A percentile compares a stretch with the other conserved stretches of the same genome.
Evolutionary conservation across 2,329 filamentous ascomycete genomes (phyloP).

Genomic region (Colletotrichum filicis): DNA sequence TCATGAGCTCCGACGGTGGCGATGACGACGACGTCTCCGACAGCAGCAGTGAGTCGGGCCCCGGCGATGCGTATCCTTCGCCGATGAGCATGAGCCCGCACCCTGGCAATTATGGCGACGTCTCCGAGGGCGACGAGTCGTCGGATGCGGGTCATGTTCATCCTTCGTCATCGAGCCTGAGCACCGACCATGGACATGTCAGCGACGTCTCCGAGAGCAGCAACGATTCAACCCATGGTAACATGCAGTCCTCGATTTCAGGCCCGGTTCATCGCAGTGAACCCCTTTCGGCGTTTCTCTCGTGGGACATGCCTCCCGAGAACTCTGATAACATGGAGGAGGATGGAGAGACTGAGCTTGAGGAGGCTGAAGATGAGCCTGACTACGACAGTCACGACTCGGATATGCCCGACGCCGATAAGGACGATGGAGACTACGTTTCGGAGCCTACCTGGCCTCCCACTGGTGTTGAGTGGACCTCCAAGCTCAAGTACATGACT

Average conservation of each 20-base stretch:
- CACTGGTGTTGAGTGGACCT: neutral
- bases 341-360: neutral
- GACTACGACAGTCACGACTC: neutral
- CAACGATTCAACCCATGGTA: too few species aligned
- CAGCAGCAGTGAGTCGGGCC: neutral
- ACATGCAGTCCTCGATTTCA: too few species aligned
- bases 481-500: neutral
- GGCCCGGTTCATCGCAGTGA: too few species aligned
- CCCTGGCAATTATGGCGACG: neutral
- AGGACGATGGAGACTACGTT: neutral
- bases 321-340: too few species aligned
- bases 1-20: conserved; percentile 1
- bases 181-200: neutral
- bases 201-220: too few species aligned
- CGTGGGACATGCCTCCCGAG: too few species aligned
- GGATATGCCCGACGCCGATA: neutral
- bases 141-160: too few species aligned
- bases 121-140: neutral
- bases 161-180: too few species aligned
- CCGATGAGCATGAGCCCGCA: neutral
- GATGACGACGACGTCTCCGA: neutral
- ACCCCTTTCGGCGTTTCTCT: too few species aligned
- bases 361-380: too few species aligned
- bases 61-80: neutral
- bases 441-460: neutral